Evolutionary conservation across 2,329 filamentous ascomycete species (phyloP).

Genomic region (Akanthomyces uredinophilus): DNA sequence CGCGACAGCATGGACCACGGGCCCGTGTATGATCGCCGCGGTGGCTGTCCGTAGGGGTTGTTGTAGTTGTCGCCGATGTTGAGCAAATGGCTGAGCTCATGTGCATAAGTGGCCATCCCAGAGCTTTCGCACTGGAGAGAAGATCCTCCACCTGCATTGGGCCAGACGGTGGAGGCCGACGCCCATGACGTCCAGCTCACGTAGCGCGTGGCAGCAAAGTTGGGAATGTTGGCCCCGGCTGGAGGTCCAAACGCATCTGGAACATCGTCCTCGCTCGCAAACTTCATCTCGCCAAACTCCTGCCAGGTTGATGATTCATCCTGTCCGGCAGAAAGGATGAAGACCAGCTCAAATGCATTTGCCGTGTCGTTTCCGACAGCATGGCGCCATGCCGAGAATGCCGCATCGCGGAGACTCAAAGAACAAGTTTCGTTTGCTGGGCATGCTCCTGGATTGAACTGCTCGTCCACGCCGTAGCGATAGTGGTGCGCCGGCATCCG

Average conservation of each 20-base stretch:
- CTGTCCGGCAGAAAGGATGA: slow-evolving; percentile 50
- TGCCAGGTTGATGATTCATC: slow-evolving; percentile 53
- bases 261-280: slow-evolving; percentile 41
- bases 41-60: slow-evolving; percentile 43
- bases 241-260: slow-evolving; percentile 46
- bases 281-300: slow-evolving; percentile 52
- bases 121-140: slow-evolving; percentile 50
- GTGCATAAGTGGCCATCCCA: slow-evolving; percentile 48
- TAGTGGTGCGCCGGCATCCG: slow-evolving; percentile 41
- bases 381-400: slow-evolving; percentile 42
- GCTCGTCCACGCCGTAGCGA: slow-evolving; percentile 46
- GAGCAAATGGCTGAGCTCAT: slow-evolving; percentile 47
- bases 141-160: slow-evolving; percentile 47
- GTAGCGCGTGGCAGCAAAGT: slow-evolving; percentile 46
- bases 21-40: slow-evolving; percentile 44
- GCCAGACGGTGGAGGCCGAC: slow-evolving; percentile 46
- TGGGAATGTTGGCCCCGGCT: slow-evolving; percentile 28
- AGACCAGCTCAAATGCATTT: slow-evolving; percentile 44
- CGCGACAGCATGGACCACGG: slow-evolving; percentile 49
- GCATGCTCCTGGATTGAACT: slow-evolving; percentile 45
- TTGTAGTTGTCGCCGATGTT: slow-evolving; percentile 52
- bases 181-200: slow-evolving; percentile 51
- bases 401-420: slow-evolving; percentile 44
- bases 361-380: slow-evolving; percentile 48
- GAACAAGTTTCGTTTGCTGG: slow-evolving; percentile 38